These are phyloP conservation scores for Penicillium crystallinum DNA, from an alignment of 495 filamentous ascomycete genomes.

Conservation along the genomic window DNA sequence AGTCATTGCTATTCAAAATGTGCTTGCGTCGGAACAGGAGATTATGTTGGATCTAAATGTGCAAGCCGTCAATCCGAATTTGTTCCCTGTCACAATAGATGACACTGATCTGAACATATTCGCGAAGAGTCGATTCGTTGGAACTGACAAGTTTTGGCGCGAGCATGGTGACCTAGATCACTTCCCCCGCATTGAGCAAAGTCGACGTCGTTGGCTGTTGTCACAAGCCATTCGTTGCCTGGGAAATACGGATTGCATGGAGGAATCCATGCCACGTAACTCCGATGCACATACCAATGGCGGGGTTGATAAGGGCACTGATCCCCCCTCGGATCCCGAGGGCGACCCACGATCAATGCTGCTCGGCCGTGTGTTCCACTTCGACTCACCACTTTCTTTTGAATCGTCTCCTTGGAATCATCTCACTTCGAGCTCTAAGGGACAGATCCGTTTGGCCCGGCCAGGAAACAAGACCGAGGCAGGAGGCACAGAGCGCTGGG, in stretches of 20 bases:
- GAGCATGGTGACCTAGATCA: conserved; percentile 41
- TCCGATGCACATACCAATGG: conserved; percentile 11
- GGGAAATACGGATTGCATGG: conserved; percentile 18
- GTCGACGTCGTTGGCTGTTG: conserved; percentile 31
- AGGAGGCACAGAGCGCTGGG: conserved; percentile 86
- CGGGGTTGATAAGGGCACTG: conserved; percentile 63
- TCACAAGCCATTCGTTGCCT: conserved; percentile 29
- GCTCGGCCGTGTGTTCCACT: conserved; percentile 77
- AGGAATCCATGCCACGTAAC: conserved; percentile 10
- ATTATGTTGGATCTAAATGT: conserved; percentile 94
- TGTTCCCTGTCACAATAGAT: conserved; percentile 76
- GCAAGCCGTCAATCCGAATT: conserved; percentile 82
- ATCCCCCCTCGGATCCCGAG: conserved; percentile 63
- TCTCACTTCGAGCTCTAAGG: conserved; percentile 59
- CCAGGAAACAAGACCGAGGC: conserved; percentile 88
- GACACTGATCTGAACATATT: conserved; percentile 87
- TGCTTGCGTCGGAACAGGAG: conserved; percentile 90
- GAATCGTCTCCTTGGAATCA: conserved; percentile 80
- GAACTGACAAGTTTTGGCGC: conserved; percentile 69
- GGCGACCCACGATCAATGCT: conserved; percentile 75
- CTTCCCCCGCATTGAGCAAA: conserved; percentile 34
- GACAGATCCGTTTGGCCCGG: conserved; percentile 71
- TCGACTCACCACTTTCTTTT: conserved; percentile 83
- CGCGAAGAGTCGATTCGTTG: conserved; percentile 82
- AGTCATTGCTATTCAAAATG: conserved; percentile 73